Base-by-base conservation (phyloP, 331 rosid species). In the Erythrophleum ivorense region DNA sequence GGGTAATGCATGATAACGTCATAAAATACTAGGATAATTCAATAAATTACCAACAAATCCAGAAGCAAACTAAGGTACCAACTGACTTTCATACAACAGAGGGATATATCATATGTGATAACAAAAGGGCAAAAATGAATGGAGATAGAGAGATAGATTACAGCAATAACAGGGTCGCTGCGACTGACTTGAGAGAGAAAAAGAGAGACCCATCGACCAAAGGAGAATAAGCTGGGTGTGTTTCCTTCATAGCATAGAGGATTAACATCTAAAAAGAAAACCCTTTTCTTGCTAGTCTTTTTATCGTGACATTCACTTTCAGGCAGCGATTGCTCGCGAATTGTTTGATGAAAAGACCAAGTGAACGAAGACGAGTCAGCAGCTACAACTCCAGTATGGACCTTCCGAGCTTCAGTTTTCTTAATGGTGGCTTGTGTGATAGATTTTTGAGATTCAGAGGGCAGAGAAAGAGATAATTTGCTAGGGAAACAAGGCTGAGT, bases 261-360 rank as follows among this genome's bases (percentile, higher is more conserved):
- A 83, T 89, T 93, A 3, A 95, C 98, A 53, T 95, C 98, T 63
- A 95, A 86, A 57, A 95, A 91, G 84, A 93, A 95, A 13, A 90
- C 93, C 86, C 94, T 85, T 76, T 82, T 88, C 82, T 63, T 87
- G 75, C 80, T 53, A 24, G 46, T 29, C 58, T 76, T 63, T 76
- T 86, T 89, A 19, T 79, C 79, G 3, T 3, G 63, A 31, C 24
- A 29, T 29, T 76, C 75, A 18, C 73, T 46, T 64, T 72, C 80
- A 1, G 70, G 40, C 29, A 48, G 53, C 49, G 74, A 57, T 75
- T 82, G 87, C 82, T 82, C 88, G 43, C 83, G 83, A 73, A 33
- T 60, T 62, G 85, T 66, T 82, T 78, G 88, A 59, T 81, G 31
- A 5, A 86, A 71, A 33, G 76, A 33, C 84, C 50, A 79, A 70